These are phyloP conservation scores for Pythium chondricola DNA, from an alignment of 352 stramenopile species.

Conservation along the genomic window DNA sequence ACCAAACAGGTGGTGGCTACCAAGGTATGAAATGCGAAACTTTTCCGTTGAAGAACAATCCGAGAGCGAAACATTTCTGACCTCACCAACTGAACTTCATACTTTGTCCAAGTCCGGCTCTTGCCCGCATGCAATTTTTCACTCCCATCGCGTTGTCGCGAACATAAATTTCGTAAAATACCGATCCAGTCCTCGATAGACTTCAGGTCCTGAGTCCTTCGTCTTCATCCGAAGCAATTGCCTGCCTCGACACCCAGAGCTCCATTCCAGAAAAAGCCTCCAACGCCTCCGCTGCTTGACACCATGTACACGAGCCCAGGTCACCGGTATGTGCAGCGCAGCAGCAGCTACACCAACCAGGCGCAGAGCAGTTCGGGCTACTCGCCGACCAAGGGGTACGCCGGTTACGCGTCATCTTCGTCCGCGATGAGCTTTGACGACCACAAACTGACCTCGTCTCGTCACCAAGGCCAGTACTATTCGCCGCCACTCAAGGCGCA, in stretches of 20 bases:
- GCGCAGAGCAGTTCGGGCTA: constrained; percentile 14
- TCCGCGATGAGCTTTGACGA: constrained; percentile 9
- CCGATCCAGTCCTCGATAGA: no score
- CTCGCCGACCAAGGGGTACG: constrained; percentile 22
- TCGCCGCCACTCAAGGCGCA: constrained; percentile 21
- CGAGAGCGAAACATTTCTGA: constrained; percentile 9
- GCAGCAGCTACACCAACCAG: constrained; percentile 15
- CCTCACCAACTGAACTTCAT: constrained; percentile 15
- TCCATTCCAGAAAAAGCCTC: constrained; percentile 25
- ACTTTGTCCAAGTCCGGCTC: constrained; percentile 9
- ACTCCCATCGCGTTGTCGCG: neutral
- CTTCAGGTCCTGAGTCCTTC: no score
- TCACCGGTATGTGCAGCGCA: constrained; percentile 10
- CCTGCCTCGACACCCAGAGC: no score
- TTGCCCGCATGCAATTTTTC: constrained; percentile 5
- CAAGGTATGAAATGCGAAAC: constrained; percentile 17
- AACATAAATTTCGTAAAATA: constrained; percentile 2
- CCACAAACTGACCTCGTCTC: constrained; percentile 2
- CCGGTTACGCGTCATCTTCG: constrained; percentile 1
- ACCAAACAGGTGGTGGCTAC: constrained; percentile 10
- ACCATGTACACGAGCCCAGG: constrained; percentile 14
- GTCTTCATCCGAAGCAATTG: no score
- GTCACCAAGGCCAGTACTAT: constrained; percentile 10
- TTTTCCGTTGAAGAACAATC: constrained; percentile 24
- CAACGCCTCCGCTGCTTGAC: neutral